phyloP scores from a whole-genome alignment of 345 rosid species.

The Eucalyptus viminalis region DNA sequence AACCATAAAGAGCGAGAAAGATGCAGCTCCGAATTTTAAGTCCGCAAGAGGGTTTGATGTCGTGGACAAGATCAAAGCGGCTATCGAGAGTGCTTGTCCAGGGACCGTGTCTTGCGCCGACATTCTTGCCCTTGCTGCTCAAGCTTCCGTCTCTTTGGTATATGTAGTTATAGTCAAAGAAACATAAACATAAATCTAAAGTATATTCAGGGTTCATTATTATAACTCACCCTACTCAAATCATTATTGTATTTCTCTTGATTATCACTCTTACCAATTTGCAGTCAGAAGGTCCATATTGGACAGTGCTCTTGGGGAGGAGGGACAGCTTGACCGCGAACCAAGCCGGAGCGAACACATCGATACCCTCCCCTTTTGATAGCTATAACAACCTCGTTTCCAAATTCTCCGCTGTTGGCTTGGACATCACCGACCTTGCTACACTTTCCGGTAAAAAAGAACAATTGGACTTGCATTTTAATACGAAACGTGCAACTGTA shows the following conservation, averaged over 20 bases:
- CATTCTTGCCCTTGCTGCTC: slow-evolving; percentile 54
- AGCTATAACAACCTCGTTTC: slow-evolving; percentile 18
- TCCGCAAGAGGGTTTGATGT: slow-evolving; percentile 55
- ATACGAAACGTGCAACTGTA: neutral
- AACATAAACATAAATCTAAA: neutral
- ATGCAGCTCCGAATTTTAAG: slow-evolving; percentile 30
- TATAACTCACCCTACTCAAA: neutral
- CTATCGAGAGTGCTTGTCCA: slow-evolving; percentile 54
- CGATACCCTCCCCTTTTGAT: slow-evolving; percentile 50
- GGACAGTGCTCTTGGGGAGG: no score
- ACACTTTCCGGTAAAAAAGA: slow-evolving; percentile 52
- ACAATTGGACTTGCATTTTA: neutral
- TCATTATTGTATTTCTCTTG: neutral
- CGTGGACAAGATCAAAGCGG: slow-evolving; percentile 56
- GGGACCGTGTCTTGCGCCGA: slow-evolving; percentile 76
- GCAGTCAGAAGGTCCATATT: no score
- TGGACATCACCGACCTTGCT: slow-evolving; percentile 52
- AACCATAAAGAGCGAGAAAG: slow-evolving; percentile 51
- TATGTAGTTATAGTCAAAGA: neutral
- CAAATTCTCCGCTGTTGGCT: slow-evolving; percentile 50
- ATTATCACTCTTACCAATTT: no score
- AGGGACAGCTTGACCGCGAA: slow-evolving; percentile 48
- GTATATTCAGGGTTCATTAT: neutral
- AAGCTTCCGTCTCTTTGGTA: slow-evolving; percentile 55
- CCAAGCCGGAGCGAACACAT: slow-evolving; percentile 23